Evolutionary conservation across 2,329 filamentous ascomycete genomes (phyloP), one percentile per base, ranked within the genome.

Genomic region (Botryosphaeria dothidea): DNA sequence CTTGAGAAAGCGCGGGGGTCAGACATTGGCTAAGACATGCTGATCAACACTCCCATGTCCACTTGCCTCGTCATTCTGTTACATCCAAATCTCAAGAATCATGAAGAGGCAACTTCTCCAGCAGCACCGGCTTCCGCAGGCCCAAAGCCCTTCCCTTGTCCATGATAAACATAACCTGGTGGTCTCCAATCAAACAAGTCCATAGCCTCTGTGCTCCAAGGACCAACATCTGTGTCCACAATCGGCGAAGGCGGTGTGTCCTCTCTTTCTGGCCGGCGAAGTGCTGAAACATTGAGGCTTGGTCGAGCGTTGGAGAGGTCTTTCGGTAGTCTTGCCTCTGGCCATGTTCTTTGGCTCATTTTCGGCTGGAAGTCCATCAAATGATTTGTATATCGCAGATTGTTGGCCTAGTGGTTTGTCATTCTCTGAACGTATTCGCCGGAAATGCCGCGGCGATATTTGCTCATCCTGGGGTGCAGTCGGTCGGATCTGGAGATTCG

Each of bases 131-230:
- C 11, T n/a, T 51, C 43, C 3, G 21, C 25, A 25, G 52, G 49
- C 19, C 51, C 62, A 43, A 64, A 58, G 9, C 62, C 62, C n/a
- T 51, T 58, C 23, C 62, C 62, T 36, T 65, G 51, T 8, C 62
- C 62, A 19, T 75, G 41, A 17, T 38, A 65, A 1, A 65, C 45
- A 23, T 65, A 76, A 7, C 71, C 74, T 17, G 74, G 79, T 38
- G 88, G 89, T 54, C 86, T 81, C 71, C 83, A 86, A 71, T 85
- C 87, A 67, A 92, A 84, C 52, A 92, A 71, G 73, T 92, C 89
- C 68, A 86, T 82, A 0, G 89, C 88, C 71, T 91, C 89, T 25
- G 82, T 84, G 69, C 88, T 91, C 89, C 89, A 92, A 0, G 89
- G 85, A 2, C 88, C 88, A 17, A 85, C 79, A 68, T 84, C 85